Conservation (phyloP, 2,329 filamentous ascomycete genomes). For the Diaporthe vexans region DNA sequence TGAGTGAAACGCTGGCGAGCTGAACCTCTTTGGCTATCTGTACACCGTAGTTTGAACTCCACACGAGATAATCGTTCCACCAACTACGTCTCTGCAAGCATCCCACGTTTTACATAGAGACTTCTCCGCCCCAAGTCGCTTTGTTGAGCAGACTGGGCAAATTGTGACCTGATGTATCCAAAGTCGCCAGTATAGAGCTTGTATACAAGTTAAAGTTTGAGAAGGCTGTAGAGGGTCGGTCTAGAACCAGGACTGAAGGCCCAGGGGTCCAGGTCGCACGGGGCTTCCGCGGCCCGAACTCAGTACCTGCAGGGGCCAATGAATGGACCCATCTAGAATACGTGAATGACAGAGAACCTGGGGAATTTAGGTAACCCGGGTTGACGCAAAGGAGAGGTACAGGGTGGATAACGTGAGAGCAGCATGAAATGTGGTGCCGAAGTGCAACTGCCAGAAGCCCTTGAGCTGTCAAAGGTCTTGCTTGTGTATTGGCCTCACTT, state of each 20-base stretch:
- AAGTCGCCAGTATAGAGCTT: not conserved
- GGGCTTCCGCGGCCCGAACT: not conserved
- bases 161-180: not conserved
- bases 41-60: slow-evolving; percentile 14
- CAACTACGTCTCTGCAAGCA: not conserved
- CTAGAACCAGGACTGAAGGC: not conserved
- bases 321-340: not conserved
- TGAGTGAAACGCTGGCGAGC: not conserved
- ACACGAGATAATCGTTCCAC: not conserved
- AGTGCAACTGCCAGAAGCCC: not conserved
- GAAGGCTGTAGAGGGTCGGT: not conserved
- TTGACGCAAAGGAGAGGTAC: not conserved
- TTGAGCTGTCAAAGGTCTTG: not conserved
- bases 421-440: not conserved
- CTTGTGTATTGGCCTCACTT: not conserved
- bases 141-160: not conserved
- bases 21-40: slow-evolving; percentile 7
- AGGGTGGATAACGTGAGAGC: slow-evolving; percentile 8
- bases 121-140: not conserved
- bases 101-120: not conserved
- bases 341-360: not conserved
- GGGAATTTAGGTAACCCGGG: not conserved
- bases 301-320: slow-evolving; percentile 1
- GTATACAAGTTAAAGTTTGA: not conserved
- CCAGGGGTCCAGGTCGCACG: not conserved